These are phyloP conservation scores for Polytolypa hystricis DNA, from an alignment of 2,329 filamentous ascomycete species.

Conservation along the genomic window DNA sequence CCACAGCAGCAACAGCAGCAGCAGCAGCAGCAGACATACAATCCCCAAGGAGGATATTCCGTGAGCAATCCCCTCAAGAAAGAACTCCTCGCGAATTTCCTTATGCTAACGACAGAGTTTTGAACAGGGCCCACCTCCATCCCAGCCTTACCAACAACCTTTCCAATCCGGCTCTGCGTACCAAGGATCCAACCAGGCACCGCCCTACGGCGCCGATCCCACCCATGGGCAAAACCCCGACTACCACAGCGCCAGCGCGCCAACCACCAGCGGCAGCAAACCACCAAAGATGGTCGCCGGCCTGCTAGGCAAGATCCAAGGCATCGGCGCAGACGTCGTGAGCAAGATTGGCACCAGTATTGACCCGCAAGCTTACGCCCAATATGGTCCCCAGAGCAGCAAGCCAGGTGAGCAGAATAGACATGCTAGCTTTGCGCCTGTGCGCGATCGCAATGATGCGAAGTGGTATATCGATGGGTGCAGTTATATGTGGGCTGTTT, in stretches of 20 bases:
- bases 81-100: not conserved
- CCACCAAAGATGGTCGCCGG: constrained; percentile 29
- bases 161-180: constrained; percentile 3
- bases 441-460: constrained; percentile 70
- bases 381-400: constrained; percentile 47
- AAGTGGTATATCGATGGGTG: constrained; percentile 98
- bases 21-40: constrained; percentile 7
- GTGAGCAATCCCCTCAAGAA: constrained; percentile 2
- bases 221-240: constrained; percentile 19
- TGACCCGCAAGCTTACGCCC: constrained; percentile 38
- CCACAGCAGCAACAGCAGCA: constrained; percentile 5
- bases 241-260: constrained; percentile 16
- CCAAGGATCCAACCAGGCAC: constrained; percentile 9
- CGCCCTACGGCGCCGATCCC: constrained; percentile 16
- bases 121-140: constrained; percentile 8
- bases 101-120: not conserved
- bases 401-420: constrained; percentile 68
- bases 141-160: constrained; percentile 10
- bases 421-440: constrained; percentile 83
- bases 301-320: constrained; percentile 46
- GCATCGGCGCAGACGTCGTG: constrained; percentile 40
- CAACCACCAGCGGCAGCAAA: constrained; percentile 20
- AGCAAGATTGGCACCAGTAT: constrained; percentile 37
- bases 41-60: constrained; percentile 5
- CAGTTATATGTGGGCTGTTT: constrained; percentile 94